These are phyloP conservation scores for Triglochin maritima DNA, from an alignment of 106 monocot species.

Conservation along the genomic window DNA sequence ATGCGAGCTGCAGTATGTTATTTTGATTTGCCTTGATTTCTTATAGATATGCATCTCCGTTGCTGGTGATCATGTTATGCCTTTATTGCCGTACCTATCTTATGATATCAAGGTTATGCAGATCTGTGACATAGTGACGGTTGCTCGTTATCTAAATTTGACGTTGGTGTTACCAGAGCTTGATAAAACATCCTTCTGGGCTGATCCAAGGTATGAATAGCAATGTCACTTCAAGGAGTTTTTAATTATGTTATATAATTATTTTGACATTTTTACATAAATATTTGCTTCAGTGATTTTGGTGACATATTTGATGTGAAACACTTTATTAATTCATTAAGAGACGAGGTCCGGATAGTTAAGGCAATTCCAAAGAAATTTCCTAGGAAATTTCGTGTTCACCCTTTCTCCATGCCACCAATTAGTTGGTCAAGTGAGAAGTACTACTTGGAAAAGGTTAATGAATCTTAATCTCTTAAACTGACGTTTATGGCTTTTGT, in stretches of 20 bases:
- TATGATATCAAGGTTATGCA: constrained; percentile 17
- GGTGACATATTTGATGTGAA: constrained; percentile 73
- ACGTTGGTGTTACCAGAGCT: constrained; percentile 80
- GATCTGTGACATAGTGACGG: constrained; percentile 92
- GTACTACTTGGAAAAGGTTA: constrained; percentile 72
- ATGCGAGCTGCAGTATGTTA: constrained; percentile 87
- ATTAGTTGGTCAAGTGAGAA: constrained; percentile 84
- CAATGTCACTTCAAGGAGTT: background rate
- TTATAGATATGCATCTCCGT: no score
- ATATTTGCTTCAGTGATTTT: constrained; percentile 52
- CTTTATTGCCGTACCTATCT: background rate
- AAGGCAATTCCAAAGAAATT: constrained; percentile 54
- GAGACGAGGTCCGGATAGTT: constrained; percentile 81
- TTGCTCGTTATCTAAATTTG: constrained; percentile 70
- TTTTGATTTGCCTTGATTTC: constrained; percentile 2
- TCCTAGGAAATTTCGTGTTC: constrained; percentile 14
- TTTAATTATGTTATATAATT: background rate
- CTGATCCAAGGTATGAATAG: constrained; percentile 64
- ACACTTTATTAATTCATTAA: constrained; percentile 79
- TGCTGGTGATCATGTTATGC: no score
- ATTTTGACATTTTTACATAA: background rate
- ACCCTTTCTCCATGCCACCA: constrained; percentile 54
- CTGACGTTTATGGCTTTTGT: background rate
- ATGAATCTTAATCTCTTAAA: constrained; percentile 1
- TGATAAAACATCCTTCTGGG: constrained; percentile 96